Conservation (phyloP, 306 rosid genomes). For the Dicorynia guianensis region DNA sequence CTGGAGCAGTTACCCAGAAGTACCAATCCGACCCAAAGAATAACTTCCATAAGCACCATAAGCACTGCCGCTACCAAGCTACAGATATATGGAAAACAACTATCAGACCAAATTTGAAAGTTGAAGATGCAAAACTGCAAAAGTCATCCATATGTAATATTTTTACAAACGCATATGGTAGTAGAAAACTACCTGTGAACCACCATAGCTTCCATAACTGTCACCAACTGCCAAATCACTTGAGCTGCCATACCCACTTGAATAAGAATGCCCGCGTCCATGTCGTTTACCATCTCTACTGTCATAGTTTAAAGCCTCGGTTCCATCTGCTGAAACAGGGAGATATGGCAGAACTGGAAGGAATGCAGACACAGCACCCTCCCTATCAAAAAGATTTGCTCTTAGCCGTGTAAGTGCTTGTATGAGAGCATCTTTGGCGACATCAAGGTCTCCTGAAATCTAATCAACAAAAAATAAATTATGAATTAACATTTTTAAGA, state of each 20-base stretch:
- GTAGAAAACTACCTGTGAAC: constrained; percentile 71
- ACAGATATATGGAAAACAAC: constrained; percentile 42
- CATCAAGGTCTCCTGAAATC: constrained; percentile 92
- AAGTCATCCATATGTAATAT: constrained; percentile 14
- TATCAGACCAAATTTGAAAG: constrained; percentile 17
- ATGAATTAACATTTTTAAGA: constrained; percentile 5
- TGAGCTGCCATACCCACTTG: constrained; percentile 78
- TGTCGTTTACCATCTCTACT: constrained; percentile 80
- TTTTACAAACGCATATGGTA: background rate
- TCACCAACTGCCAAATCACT: constrained; percentile 72
- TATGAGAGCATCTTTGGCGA: constrained; percentile 95
- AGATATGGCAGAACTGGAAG: constrained; percentile 90
- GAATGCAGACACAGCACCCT: constrained; percentile 75
- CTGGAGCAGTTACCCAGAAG: constrained; percentile 68
- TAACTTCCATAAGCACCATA: constrained; percentile 90
- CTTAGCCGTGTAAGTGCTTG: constrained; percentile 82
- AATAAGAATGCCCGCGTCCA: constrained; percentile 85
- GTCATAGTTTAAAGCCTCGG: constrained; percentile 78
- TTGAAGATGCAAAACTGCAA: constrained; percentile 7
- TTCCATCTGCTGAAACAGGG: constrained; percentile 73
- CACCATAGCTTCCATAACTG: constrained; percentile 80
- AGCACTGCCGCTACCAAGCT: constrained; percentile 75
- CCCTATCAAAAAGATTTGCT: constrained; percentile 89
- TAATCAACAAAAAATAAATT: constrained; percentile 39
- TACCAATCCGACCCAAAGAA: constrained; percentile 70